Conservation (phyloP, 352 stramenopile genomes). For the Pythium dissimile region DNA sequence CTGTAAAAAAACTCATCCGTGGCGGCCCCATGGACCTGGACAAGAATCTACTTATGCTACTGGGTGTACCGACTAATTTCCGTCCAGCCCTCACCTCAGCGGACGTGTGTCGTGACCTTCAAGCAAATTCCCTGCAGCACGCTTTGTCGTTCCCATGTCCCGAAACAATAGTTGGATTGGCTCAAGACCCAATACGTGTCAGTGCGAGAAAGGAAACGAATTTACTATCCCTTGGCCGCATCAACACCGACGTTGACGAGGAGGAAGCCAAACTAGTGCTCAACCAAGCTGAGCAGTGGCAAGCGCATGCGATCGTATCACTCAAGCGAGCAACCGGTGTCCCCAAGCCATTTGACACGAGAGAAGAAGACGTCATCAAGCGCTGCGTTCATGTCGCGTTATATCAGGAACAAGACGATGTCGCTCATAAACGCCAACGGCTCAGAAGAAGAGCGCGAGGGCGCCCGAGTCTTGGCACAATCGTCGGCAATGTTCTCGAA, state of each 20-base stretch:
- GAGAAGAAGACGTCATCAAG: constrained; percentile 74
- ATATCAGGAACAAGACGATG: constrained; percentile 56
- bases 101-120: constrained; percentile 38
- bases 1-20: constrained; percentile 75
- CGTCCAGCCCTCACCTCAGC: constrained; percentile 61
- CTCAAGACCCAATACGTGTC: constrained; percentile 28
- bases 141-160: constrained; percentile 70
- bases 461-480: background rate
- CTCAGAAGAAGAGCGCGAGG: background rate
- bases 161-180: constrained; percentile 54
- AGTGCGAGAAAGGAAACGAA: constrained; percentile 29
- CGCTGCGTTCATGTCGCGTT: constrained; percentile 77
- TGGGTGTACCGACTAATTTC: constrained; percentile 79
- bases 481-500: constrained; percentile 72
- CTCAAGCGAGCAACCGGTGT: constrained; percentile 67
- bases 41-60: constrained; percentile 64
- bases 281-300: constrained; percentile 44
- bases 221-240: constrained; percentile 21
- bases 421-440: background rate
- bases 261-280: constrained; percentile 39
- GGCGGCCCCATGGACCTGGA: constrained; percentile 67
- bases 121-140: constrained; percentile 63
- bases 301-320: constrained; percentile 71
- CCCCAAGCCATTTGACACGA: constrained; percentile 71
- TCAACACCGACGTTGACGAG: constrained; percentile 16